Conservation (phyloP, 306 rosid species). For the Sesbania bispinosa region DNA sequence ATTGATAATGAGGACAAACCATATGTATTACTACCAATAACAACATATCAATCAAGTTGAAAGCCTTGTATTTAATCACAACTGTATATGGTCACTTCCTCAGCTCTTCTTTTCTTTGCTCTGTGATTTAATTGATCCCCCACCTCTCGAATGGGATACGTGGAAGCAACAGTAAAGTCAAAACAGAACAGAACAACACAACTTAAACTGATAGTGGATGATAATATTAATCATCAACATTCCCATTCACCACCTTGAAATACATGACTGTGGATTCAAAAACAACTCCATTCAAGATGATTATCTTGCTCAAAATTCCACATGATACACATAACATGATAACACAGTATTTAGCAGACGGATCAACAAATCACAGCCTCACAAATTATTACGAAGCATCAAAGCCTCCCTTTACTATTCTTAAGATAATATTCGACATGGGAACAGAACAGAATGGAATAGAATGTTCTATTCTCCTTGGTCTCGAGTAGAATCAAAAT, state of each 20-base stretch:
- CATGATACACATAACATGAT: neutral
- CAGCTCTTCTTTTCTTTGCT: neutral
- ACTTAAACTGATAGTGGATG: neutral
- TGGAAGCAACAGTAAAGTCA: neutral
- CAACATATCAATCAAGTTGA: neutral
- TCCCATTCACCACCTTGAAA: slow-evolving; percentile 2
- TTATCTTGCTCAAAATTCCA: neutral
- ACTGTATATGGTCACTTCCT: neutral
- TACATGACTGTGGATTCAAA: neutral
- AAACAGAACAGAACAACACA: neutral
- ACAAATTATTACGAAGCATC: neutral
- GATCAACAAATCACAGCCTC: neutral
- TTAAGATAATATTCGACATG: neutral
- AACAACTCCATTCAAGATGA: neutral
- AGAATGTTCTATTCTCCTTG: neutral
- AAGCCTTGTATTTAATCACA: neutral
- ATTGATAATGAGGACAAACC: neutral
- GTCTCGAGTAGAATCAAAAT: neutral
- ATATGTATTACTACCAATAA: slow-evolving; percentile 1
- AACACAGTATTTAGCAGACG: neutral
- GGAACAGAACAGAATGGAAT: neutral
- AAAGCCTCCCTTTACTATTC: neutral
- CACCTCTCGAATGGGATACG: neutral
- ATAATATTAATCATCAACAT: neutral
- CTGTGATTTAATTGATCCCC: neutral